Base-by-base conservation (phyloP, 2,329 filamentous ascomycete species). In the Xylaria sp. region DNA sequence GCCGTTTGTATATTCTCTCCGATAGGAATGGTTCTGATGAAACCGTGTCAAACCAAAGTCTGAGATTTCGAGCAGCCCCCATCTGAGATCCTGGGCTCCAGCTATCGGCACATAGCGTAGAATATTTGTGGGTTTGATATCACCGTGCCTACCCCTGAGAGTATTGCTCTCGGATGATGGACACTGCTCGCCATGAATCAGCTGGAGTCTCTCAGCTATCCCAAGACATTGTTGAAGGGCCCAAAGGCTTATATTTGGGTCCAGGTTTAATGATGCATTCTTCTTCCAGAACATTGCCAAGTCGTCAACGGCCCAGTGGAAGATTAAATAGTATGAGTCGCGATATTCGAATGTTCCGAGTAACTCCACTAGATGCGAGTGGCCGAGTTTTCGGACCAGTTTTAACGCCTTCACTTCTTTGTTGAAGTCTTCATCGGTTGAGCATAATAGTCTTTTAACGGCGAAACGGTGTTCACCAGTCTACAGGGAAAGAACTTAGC, bases 71-170 rank as follows among this genome's bases (percentile, higher is more conserved):
- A 58, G 20, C 4, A 28, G 4, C 28, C 55, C 55, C 15, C 43
- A n/a, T 7, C 8, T n/a, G 18, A 28, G n/a, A n/a, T 23, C 20
- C 15, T 6, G 8, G 9, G 8, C 12, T 2, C 23, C 23, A 13
- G 23, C 2, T 51, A 20, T 6, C 9, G 3, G 15, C 13, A 20
- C 36, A n/a, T 46, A 58, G 15, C 33, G 43, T 10, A 58, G 12
- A 36, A 58, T 58, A 31, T 58, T 58, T 13, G 43, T n/a, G 8
- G 55, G 55, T 12, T 43, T 58, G 20, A 58, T 46, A 28, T 58
- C 55, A 1, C 55, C 55, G 4, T 58, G 55, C 9, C 55, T 25
- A 9, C 55, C 55, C 6, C 31, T 33, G 31, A 33, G 31, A 33
- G 31, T 58, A 43, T 58, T 13, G 28, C 6, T 20, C 18, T 5